Conservation (phyloP, 2,329 filamentous ascomycete species). For the Fusarium sp. region DNA sequence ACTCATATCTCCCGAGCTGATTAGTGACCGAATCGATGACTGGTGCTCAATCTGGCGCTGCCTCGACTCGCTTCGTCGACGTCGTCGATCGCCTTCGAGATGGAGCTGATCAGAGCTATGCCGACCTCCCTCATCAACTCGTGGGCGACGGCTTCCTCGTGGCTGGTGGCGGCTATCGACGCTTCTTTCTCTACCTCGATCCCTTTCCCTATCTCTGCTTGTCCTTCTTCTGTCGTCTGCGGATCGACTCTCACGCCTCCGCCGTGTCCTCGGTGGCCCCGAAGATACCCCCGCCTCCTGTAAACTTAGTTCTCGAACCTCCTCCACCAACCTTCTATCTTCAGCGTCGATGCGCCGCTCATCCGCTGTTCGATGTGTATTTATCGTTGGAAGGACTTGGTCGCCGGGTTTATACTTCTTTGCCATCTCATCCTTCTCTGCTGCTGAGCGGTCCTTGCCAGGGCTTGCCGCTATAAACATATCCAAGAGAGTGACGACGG, state of each 20-base stretch:
- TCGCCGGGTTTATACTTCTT: conserved; percentile 84
- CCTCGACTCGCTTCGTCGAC: conserved; percentile 56
- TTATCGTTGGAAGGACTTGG: conserved; percentile 74
- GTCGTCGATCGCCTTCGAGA: conserved; percentile 47
- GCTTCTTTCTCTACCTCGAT: conserved; percentile 38
- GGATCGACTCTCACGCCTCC: conserved; percentile 49
- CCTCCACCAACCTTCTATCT: conserved; percentile 74
- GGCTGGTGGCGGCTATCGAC: conserved; percentile 45
- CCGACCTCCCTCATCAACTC: conserved; percentile 39
- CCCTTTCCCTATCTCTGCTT: conserved; percentile 37
- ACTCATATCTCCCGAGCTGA: conserved; percentile 81
- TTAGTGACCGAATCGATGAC: conserved; percentile 83
- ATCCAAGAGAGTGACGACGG: conserved; percentile 87
- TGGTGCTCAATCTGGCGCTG: conserved; percentile 83
- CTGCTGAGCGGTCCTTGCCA: conserved; percentile 71
- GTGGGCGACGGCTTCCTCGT: conserved; percentile 36
- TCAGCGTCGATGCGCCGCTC: conserved; percentile 68
- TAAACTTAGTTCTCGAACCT: conserved; percentile 78
- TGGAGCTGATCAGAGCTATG: conserved; percentile 50
- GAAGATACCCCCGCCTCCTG: conserved; percentile 68
- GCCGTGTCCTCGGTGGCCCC: conserved; percentile 43
- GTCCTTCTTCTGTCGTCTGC: conserved; percentile 45
- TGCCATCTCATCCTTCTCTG: conserved; percentile 81
- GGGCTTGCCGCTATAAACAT: conserved; percentile 87
- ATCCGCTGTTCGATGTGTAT: conserved; percentile 58